Base-by-base conservation (phyloP, 768 basidiomycete species). In the Zangia roseola region DNA sequence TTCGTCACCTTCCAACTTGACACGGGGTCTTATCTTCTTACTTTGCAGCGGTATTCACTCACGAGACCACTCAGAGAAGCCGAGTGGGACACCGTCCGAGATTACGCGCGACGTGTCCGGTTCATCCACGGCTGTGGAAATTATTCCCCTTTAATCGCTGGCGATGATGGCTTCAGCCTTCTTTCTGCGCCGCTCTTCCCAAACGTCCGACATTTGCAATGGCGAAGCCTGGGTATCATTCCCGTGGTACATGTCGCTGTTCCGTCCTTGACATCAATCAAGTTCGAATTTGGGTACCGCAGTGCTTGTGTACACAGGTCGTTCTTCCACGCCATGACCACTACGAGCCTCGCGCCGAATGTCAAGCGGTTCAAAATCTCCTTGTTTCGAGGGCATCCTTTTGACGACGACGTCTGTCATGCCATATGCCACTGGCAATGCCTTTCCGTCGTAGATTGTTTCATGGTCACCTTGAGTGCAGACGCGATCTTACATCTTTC, bases 51-150 rank as follows among this genome's bases (percentile, higher is more conserved):
- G n/a, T n/a, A n/a, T n/a, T n/a, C 17, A 12, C 49, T 55, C 3
- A 35, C 34, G 19, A 23, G 44, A 40, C 39, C 49, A 7, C 52
- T 42, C 33, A 39, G 36, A 16, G 42, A 55, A 7, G 19, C 26
- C 8, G 40, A 46, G 21, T 39, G 45, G 38, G 41, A 3, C n/a
- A 56, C 31, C 31, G 10, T 54, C 10, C 26, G 13, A 21, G 33
- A 24, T 23, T 46, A 43, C 21, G 19, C 40, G 10, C 35, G 31
- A 25, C 38, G 45, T 13, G 35, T 56, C 40, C 40, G 53, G 39
- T 12, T 39, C 33, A 45, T 55, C n/a, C 47, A 25, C 25, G 17
- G 42, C 24, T 35, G 20, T 25, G 16, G 33, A 36, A 41, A 0
- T 1, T 13, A 4, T 40, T 28, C 8, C 28, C 30, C 45, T 54